phyloP scores from a whole-genome alignment of 768 basidiomycete species.

The Kwoniella heveanensis region DNA sequence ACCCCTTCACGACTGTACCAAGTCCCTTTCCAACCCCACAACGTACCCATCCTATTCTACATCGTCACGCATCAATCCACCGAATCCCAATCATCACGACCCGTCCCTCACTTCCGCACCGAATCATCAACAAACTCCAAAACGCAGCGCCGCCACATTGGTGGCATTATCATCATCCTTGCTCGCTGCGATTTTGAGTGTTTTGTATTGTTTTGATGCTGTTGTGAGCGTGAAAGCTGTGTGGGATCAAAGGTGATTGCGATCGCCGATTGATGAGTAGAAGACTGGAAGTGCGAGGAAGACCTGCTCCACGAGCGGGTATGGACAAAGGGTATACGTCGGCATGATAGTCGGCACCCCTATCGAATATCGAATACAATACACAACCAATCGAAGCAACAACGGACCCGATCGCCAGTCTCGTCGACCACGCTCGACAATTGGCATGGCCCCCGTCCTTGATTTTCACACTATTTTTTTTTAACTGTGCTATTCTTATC shows the following conservation, averaged over 20 bases:
- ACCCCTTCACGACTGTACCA: conserved; percentile 34
- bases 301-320: conserved; percentile 49
- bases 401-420: background rate
- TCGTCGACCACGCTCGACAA: background rate
- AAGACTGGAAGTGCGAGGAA: conserved; percentile 13
- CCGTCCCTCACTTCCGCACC: conserved; percentile 4
- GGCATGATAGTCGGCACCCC: conserved; percentile 41
- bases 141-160: conserved; percentile 52
- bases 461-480: conserved; percentile 2
- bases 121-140: conserved; percentile 37
- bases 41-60: conserved; percentile 15
- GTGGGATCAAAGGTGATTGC: conserved; percentile 5
- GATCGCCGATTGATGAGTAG: background rate
- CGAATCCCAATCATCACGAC: background rate
- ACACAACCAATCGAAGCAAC: conserved; percentile 8
- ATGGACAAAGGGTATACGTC: conserved; percentile 49
- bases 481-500: conserved; percentile 4
- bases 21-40: conserved; percentile 24
- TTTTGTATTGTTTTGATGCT: conserved; percentile 2
- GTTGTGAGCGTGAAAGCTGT: background rate
- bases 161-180: conserved; percentile 29
- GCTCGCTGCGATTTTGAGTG: conserved; percentile 6
- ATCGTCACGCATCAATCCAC: background rate
- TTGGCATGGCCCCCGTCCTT: background rate
- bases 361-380: background rate